Evolutionary conservation across 495 filamentous ascomycete species (phyloP).

Genomic region (Penicillium malachiteum): DNA sequence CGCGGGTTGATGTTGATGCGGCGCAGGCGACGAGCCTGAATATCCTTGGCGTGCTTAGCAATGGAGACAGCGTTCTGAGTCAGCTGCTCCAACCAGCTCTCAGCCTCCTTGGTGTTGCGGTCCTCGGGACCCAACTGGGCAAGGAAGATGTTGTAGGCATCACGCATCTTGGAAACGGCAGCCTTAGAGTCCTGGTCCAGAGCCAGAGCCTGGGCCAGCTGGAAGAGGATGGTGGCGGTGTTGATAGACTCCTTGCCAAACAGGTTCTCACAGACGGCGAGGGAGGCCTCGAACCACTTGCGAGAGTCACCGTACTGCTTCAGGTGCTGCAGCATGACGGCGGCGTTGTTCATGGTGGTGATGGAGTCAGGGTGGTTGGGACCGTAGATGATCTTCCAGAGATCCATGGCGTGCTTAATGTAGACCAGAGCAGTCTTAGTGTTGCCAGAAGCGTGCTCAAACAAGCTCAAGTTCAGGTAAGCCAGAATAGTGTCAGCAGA

Average conservation of each 20-base stretch:
- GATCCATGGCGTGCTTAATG: slow-evolving; percentile 86
- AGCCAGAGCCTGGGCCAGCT: slow-evolving; percentile 91
- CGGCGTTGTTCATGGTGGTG: slow-evolving; percentile 97
- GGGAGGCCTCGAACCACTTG: slow-evolving; percentile 92
- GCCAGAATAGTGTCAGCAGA: slow-evolving; percentile 88
- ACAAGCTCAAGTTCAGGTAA: slow-evolving; percentile 95
- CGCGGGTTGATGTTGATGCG: slow-evolving; percentile 57
- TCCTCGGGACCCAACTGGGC: slow-evolving; percentile 78
- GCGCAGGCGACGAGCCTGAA: slow-evolving; percentile 67
- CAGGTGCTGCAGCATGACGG: slow-evolving; percentile 94
- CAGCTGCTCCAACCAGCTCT: slow-evolving; percentile 93
- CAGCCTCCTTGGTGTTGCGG: slow-evolving; percentile 91
- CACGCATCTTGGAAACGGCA: slow-evolving; percentile 88
- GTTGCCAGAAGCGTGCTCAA: slow-evolving; percentile 87
- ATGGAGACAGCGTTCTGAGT: slow-evolving; percentile 92
- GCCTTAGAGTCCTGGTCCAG: slow-evolving; percentile 88
- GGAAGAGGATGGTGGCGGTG: slow-evolving; percentile 94
- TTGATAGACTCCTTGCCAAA: slow-evolving; percentile 86
- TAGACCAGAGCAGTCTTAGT: slow-evolving; percentile 80
- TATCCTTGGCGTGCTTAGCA: slow-evolving; percentile 86
- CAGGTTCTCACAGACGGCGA: slow-evolving; percentile 79
- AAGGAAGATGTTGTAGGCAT: slow-evolving; percentile 94
- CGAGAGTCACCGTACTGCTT: slow-evolving; percentile 91
- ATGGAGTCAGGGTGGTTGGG: slow-evolving; percentile 93
- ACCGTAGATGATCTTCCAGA: slow-evolving; percentile 98